Evolutionary conservation across 1,284 basidiomycete species (phyloP), one percentile per base, ranked within the genome.

Genomic region (Cryptococcus depauperatus): DNA sequence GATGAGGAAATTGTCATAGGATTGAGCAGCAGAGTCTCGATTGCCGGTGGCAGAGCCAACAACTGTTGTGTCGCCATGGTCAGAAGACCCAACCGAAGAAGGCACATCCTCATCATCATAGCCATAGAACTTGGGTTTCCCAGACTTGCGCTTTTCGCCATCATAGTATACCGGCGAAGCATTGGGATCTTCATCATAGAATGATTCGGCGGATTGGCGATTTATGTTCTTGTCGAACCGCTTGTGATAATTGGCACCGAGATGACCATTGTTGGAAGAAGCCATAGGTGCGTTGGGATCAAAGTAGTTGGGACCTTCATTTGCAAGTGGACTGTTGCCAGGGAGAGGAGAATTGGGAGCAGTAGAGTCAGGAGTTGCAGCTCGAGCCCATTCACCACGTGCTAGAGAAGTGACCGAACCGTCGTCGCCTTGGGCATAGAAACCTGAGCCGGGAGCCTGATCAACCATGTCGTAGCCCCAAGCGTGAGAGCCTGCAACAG

Each of bases 1-100:
- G 53, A 85, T 83, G 55, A 92, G 73, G 76, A 92, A 92, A 61
- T 81, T 79, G 49, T 77, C 78, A 66, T 81, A 92, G 11, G 77
- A 78, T 47, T 73, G 66, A 16, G 54, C 59, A 28, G 48, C 43
- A 32, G 54, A 51, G 19, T 59, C 55, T 11, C 53, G 41, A 9
- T 50, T 47, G 13, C 47, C 33, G 33, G 42, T 50, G 37, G 30
- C 47, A 18, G 61, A 57, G 11, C 54, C 53, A 7, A 60, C 56
- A 16, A 60, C 55, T 25, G 59, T 58, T 7, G 52, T 58, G 40
- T 69, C 68, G 19, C 66, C 66, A 30, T 59, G 57, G 42, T 71
- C 69, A 1, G 69, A 69, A 28, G 58, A 62, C 23, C 56, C 59
- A 40, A 61, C 59, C 33, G 64, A 83, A 16, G 62, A 54, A 22